These are phyloP conservation scores for Domatiomyces globalis DNA, from an alignment of 2,329 filamentous ascomycete genomes.

Conservation along the genomic window DNA sequence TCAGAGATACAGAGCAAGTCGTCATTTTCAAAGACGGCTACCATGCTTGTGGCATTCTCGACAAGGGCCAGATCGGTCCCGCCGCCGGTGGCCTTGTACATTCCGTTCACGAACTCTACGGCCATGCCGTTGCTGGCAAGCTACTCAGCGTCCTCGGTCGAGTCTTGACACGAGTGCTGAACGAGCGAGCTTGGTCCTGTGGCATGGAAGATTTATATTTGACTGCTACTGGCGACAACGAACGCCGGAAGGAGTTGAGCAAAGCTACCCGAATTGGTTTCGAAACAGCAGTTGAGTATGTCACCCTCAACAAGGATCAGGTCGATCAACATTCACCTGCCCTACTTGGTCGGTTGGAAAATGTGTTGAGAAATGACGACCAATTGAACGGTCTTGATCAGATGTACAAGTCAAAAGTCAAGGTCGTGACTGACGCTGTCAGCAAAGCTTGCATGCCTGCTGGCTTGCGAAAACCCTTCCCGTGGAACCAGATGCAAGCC, in stretches of 20 bases:
- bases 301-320: constrained; percentile 57
- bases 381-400: constrained; percentile 87
- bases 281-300: constrained; percentile 72
- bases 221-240: constrained; percentile 61
- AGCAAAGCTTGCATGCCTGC: constrained; percentile 66
- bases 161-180: constrained; percentile 73
- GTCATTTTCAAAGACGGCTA: constrained; percentile 80
- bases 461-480: constrained; percentile 81
- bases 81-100: constrained; percentile 78
- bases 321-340: constrained; percentile 53
- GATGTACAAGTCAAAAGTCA: constrained; percentile 60
- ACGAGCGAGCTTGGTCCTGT: constrained; percentile 91
- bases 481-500: constrained; percentile 94
- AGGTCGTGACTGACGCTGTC: constrained; percentile 60
- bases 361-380: constrained; percentile 75
- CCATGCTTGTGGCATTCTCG: constrained; percentile 77
- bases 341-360: constrained; percentile 65
- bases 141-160: constrained; percentile 80
- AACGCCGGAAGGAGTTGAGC: constrained; percentile 53
- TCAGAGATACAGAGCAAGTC: constrained; percentile 51
- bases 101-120: constrained; percentile 84
- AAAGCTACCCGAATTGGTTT: constrained; percentile 58
- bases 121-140: constrained; percentile 71
- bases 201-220: constrained; percentile 92
- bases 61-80: constrained; percentile 89